Percentiles rank a stretch among this genome's conserved stretches.
Conservation (phyloP, 495 filamentous ascomycete genomes). For the Lindgomyces ingoldianus region DNA sequence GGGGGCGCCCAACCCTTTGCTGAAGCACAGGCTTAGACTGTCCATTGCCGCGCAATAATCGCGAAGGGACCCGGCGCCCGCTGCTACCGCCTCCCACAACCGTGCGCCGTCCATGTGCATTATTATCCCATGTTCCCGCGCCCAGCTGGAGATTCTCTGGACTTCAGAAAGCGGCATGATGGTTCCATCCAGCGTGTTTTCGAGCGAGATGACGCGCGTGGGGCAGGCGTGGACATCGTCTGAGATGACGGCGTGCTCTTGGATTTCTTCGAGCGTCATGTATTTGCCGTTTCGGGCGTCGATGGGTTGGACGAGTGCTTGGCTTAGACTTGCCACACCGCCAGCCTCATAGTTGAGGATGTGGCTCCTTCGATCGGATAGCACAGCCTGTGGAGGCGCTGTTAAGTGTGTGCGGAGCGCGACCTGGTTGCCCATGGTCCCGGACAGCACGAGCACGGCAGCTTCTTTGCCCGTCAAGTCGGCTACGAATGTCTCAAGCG, state of each 20-base stretch:
- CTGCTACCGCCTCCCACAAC: slow-evolving; percentile 57
- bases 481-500: slow-evolving; percentile 68
- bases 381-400: slow-evolving; percentile 69
- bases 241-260: slow-evolving; percentile 54
- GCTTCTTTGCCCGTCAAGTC: slow-evolving; percentile 70
- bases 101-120: slow-evolving; percentile 85
- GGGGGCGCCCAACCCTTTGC: slow-evolving; percentile 86
- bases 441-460: slow-evolving; percentile 76
- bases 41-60: slow-evolving; percentile 77
- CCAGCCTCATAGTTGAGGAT: slow-evolving; percentile 73
- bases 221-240: slow-evolving; percentile 66
- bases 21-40: slow-evolving; percentile 80
- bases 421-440: slow-evolving; percentile 90
- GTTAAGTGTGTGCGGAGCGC: slow-evolving; percentile 65
- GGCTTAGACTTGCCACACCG: slow-evolving; percentile 61
- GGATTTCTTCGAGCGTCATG: slow-evolving; percentile 74
- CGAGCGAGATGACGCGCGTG: slow-evolving; percentile 76
- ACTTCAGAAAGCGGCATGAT: slow-evolving; percentile 75
- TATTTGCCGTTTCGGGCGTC: slow-evolving; percentile 66
- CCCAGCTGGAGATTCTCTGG: slow-evolving; percentile 67
- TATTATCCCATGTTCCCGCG: slow-evolving; percentile 63
- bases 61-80: slow-evolving; percentile 50
- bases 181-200: slow-evolving; percentile 81
- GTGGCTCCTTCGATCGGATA: slow-evolving; percentile 68
- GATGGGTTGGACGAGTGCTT: slow-evolving; percentile 61